A percentile compares a stretch with the other conserved stretches of the same genome.
Conservation (phyloP, 2,329 filamentous ascomycete species). For the Xylariales sp. region DNA sequence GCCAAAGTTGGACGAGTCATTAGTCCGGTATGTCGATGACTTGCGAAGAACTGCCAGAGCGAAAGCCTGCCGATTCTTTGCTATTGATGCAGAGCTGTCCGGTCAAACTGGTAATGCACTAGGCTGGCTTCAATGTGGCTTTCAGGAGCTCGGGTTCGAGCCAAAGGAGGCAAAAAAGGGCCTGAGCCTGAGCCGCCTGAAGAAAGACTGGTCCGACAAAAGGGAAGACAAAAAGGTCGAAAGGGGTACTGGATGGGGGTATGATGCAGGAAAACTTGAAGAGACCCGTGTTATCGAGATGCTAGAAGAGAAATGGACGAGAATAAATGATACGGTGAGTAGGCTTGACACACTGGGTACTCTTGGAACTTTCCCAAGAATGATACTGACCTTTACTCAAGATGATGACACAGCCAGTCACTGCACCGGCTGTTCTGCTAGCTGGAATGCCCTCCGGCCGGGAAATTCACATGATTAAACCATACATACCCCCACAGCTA, state of each 20-base stretch:
- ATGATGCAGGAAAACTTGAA: constrained; percentile 79
- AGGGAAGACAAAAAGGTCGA: constrained; percentile 77
- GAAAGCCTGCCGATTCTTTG: constrained; percentile 86
- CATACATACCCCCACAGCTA: constrained; percentile 62
- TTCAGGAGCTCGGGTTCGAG: constrained; percentile 68
- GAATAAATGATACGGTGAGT: constrained; percentile 85
- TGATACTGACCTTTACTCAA: constrained; percentile 28
- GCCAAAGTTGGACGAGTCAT: constrained; percentile 56
- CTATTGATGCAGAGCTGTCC: constrained; percentile 78
- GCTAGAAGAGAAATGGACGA: constrained; percentile 84
- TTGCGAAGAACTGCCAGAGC: constrained; percentile 71
- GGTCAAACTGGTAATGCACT: constrained; percentile 81
- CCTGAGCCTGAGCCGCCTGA: constrained; percentile 49
- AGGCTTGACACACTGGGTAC: not conserved
- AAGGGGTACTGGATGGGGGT: constrained; percentile 68
- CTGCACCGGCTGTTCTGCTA: constrained; percentile 66
- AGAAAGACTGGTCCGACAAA: constrained; percentile 67
- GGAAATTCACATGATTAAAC: constrained; percentile 72
- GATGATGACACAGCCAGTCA: constrained; percentile 77
- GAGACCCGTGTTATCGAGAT: constrained; percentile 83
- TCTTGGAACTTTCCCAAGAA: too few relatives aligned
- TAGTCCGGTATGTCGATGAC: constrained; percentile 73
- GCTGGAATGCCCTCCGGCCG: constrained; percentile 81
- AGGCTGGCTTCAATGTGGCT: constrained; percentile 78
- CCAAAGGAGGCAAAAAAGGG: constrained; percentile 45